Evolutionary conservation across 2,329 filamentous ascomycete genomes (phyloP), one percentile per base, ranked within the genome.

Genomic region (Macroventuria anomochaeta): DNA sequence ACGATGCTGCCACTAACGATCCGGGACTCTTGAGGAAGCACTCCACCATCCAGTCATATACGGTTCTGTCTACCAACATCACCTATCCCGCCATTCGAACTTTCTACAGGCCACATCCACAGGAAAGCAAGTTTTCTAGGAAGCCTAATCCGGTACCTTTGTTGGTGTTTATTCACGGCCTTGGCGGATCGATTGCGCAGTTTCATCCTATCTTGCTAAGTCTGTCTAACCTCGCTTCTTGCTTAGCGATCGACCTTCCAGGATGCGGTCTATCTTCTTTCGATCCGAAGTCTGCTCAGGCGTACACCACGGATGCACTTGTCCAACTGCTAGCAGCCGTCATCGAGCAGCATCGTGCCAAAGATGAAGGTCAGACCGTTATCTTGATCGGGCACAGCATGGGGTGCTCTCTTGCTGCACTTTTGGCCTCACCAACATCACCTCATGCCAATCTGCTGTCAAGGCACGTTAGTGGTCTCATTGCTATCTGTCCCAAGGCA

Each of bases 141-240:
- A 81, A 86, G 57, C 90, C 91, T 1, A 82, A 84, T 0, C 87
- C 90, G 0, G 77, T 97, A 10, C 95, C 95, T 1, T 78, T 99
- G 8, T 78, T 97, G 3, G 92, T 97, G 36, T 96, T 96, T 70
- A 81, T 97, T 52, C 95, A 97, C 69, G 95, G 95, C 1, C 82
- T 97, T 8, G 95, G 93, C n/a, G 95, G 95, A 41, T 96, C 91
- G 0, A 83, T 92, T 20, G 88, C 91, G 10, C 95, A 97, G 69
- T 97, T 97, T 70, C 84, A 90, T 49, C 85, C 89, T 25, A 78
- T 97, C 5, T 77, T 97, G 13, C 88, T 86, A 17, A 95, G 90
- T 72, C 81, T 99, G 40, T 85, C 89, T 43, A 91, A 96, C 69
- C 80, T 92, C 41, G 91, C 90, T 11, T 88, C 92, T 40, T 96